Conservation (phyloP, 805 yeast genomes). For the Yamadazyma paraphyllophila region DNA sequence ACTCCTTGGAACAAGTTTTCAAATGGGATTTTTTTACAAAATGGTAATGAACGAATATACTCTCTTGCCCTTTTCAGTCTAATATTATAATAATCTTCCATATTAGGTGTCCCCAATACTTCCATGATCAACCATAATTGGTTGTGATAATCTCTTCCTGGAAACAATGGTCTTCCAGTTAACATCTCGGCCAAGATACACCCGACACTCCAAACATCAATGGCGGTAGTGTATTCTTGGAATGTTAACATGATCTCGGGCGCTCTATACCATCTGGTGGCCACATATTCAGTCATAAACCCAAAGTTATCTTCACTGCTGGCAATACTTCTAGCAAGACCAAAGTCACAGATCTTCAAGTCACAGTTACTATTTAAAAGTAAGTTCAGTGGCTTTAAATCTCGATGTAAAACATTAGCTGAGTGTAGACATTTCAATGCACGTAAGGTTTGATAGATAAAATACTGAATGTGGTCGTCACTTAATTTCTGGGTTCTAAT, state of each 20-base stretch:
- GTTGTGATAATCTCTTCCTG: constrained; percentile 91
- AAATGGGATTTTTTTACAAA: constrained; percentile 60
- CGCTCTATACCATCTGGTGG: constrained; percentile 97
- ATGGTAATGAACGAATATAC: constrained; percentile 78
- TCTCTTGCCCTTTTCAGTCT: constrained; percentile 84
- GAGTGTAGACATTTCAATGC: constrained; percentile 89
- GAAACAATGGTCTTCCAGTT: constrained; percentile 82
- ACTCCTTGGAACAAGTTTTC: constrained; percentile 42
- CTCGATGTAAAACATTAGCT: constrained; percentile 93
- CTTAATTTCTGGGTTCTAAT: constrained; percentile 77
- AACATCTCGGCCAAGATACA: constrained; percentile 92
- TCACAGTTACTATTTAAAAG: constrained; percentile 90
- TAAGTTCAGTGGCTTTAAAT: constrained; percentile 85
- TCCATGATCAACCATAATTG: constrained; percentile 84
- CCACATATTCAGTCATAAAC: constrained; percentile 95
- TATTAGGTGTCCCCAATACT: constrained; percentile 82
- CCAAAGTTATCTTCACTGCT: constrained; percentile 65
- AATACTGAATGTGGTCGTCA: constrained; percentile 93
- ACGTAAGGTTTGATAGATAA: constrained; percentile 84
- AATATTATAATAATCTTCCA: constrained; percentile 71
- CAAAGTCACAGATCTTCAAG: constrained; percentile 91
- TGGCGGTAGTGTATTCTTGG: constrained; percentile 89
- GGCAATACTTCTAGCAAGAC: constrained; percentile 73
- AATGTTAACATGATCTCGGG: constrained; percentile 97
- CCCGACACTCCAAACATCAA: constrained; percentile 96